A percentile compares a stretch with the other conserved stretches of the same genome.
These are phyloP conservation scores for Sporothrix phasma DNA, from an alignment of 2,329 filamentous ascomycete species.

Conservation along the genomic window DNA sequence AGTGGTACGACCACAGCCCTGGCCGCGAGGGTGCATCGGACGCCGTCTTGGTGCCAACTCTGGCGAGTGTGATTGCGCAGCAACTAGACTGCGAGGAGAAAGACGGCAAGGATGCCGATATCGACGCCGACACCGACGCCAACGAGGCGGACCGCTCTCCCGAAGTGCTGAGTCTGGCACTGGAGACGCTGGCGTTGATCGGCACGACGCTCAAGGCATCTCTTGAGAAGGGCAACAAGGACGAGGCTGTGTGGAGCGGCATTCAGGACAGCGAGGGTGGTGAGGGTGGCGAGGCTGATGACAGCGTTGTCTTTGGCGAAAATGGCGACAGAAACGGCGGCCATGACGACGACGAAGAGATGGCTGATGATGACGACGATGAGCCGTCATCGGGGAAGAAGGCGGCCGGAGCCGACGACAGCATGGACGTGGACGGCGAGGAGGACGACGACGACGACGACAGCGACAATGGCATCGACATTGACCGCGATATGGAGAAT, in stretches of 20 bases:
- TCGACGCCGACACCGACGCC: not conserved
- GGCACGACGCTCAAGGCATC: constrained; percentile 48
- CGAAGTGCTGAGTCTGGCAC: constrained; percentile 43
- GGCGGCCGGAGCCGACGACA: constrained; percentile 26
- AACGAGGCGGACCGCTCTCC: constrained; percentile 16
- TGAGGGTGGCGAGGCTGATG: constrained; percentile 29
- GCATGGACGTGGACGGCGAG: constrained; percentile 24
- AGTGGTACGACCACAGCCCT: constrained; percentile 43
- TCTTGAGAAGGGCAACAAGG: constrained; percentile 35
- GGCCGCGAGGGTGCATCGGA: constrained; percentile 41
- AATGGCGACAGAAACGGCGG: constrained; percentile 23
- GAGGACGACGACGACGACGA: constrained; percentile 25
- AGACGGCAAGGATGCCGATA: not conserved
- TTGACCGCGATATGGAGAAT: constrained; percentile 50
- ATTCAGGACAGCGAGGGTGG: constrained; percentile 24
- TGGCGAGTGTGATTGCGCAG: constrained; percentile 32
- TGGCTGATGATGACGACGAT: constrained; percentile 39
- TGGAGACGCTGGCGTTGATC: constrained; percentile 56
- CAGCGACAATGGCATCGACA: constrained; percentile 13
- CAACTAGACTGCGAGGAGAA: constrained; percentile 6
- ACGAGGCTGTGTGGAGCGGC: constrained; percentile 30
- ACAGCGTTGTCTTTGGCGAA: constrained; percentile 25
- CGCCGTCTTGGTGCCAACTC: constrained; percentile 37
- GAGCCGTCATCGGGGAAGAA: constrained; percentile 24
- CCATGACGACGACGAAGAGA: constrained; percentile 43